These are phyloP conservation scores for Passiflora organensis DNA, from an alignment of 345 rosid species.

Conservation along the genomic window DNA sequence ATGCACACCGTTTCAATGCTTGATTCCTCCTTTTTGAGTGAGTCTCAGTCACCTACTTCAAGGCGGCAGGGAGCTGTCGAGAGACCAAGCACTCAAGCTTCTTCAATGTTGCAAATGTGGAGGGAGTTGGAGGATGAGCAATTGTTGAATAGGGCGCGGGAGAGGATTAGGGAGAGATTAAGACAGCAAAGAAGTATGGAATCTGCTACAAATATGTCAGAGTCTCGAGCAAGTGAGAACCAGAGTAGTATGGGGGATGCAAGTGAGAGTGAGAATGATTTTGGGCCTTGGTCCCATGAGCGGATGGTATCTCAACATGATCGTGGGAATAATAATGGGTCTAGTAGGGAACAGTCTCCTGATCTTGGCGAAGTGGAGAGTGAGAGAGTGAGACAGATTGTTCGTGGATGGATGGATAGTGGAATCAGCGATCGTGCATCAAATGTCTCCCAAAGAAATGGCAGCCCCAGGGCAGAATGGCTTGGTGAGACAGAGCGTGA, in stretches of 20 bases:
- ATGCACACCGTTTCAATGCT: slow-evolving; percentile 95
- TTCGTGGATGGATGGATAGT: slow-evolving; percentile 89
- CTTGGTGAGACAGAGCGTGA: slow-evolving; percentile 97
- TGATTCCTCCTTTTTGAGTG: slow-evolving; percentile 89
- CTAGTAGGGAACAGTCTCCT: slow-evolving; percentile 91
- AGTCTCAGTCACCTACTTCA: slow-evolving; percentile 68
- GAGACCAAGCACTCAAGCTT: slow-evolving; percentile 83
- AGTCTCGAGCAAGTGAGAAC: slow-evolving; percentile 59
- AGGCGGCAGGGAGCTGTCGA: slow-evolving; percentile 72
- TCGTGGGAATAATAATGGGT: slow-evolving; percentile 45
- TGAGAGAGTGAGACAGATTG: slow-evolving; percentile 95
- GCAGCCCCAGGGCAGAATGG: slow-evolving; percentile 79
- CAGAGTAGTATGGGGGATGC: slow-evolving; percentile 63
- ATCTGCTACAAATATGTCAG: slow-evolving; percentile 47
- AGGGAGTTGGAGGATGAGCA: slow-evolving; percentile 99
- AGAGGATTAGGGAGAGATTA: slow-evolving; percentile 72
- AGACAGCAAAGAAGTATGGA: slow-evolving; percentile 66
- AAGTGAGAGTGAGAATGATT: slow-evolving; percentile 85
- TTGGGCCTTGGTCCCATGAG: slow-evolving; percentile 67
- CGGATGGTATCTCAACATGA: slow-evolving; percentile 48
- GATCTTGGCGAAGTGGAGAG: slow-evolving; percentile 93
- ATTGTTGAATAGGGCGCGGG: slow-evolving; percentile 75
- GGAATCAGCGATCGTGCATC: slow-evolving; percentile 64
- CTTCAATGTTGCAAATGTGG: slow-evolving; percentile 95
- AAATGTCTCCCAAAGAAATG: slow-evolving; percentile 52